Evolutionary conservation across 1,139 yeast genomes (phyloP).

Genomic region (Diutina scorzettiae): DNA sequence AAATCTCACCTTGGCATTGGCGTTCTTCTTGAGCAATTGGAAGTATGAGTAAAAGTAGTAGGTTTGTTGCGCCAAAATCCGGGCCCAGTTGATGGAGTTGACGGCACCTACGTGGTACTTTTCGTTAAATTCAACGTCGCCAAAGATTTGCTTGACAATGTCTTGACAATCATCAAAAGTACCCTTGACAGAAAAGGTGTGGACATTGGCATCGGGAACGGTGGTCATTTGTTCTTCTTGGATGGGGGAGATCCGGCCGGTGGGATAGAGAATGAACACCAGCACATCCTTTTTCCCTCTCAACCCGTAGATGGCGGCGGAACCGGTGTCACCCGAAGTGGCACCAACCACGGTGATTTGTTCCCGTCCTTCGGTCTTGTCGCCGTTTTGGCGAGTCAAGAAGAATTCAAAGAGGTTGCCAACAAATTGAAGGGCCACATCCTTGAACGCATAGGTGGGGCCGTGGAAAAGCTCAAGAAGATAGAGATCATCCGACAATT

Average conservation of each 20-base stretch:
- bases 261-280: conserved; percentile 90
- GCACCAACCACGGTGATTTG: conserved; percentile 96
- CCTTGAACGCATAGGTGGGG: conserved; percentile 97
- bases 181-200: conserved; percentile 88
- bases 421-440: conserved; percentile 94
- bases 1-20: conserved; percentile 44
- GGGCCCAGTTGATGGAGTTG: conserved; percentile 97
- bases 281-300: conserved; percentile 94
- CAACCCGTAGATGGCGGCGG: conserved; percentile 96
- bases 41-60: conserved; percentile 90
- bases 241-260: conserved; percentile 93
- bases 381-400: conserved; percentile 61
- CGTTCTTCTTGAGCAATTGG: conserved; percentile 38
- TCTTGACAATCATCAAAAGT: conserved; percentile 98
- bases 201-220: conserved; percentile 87
- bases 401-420: conserved; percentile 94
- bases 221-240: conserved; percentile 99
- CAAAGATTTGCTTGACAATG: conserved; percentile 84
- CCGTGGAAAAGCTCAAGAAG: conserved; percentile 93
- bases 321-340: conserved; percentile 97
- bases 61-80: conserved; percentile 94
- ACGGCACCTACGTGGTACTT: conserved; percentile 95
- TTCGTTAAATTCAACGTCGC: conserved; percentile 75
- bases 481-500: conserved; percentile 49
- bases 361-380: conserved; percentile 51